Evolutionary conservation across 495 filamentous ascomycete genomes (phyloP), one percentile per base, ranked within the genome.

Genomic region (Delitschia confertaspora): DNA sequence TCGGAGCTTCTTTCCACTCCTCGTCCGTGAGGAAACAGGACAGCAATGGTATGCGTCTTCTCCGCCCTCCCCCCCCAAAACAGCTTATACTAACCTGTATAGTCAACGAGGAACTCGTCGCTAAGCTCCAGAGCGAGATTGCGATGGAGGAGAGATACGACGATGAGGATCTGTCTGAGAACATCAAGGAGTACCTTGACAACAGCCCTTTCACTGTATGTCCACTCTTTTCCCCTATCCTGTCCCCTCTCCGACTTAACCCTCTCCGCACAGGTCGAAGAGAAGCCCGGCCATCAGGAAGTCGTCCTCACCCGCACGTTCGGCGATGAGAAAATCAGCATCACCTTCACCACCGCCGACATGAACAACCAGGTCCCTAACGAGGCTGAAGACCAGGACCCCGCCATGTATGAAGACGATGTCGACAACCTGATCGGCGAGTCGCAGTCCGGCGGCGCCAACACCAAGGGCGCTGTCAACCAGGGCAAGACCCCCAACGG

Each of bases 291-390:
- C 46, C 72, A 86, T 58, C 84, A 96, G 64, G 86, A 95, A 46
- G 83, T 99, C 51, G 65, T 80, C 27, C 71, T 99, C 46, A 80
- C 75, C 33, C 82, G 88, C 57, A 82, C 77, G 56, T 88, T 84
- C 48, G 83, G 82, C 58, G 79, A 89, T 58, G 91, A 99, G 70
- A 84, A 75, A 85, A 93, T 99, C 69, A 80, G 79, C 44, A 76
- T 96, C 50, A 79, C 79, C 49, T 98, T 98, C 73, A 91, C 88
- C 51, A 88, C 95, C 60, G 79, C 84, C 52, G 93, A 95, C 62
- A 74, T 99, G 33, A 79, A 82, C 54, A 68, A 73, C 17, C 68
- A 78, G 26, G 69, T 69, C 24, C 62, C 58, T 24, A 73, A 74
- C 52, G 22, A n/a, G 10, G 35, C 50, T 4, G 72, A 79, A 50